Conservation (phyloP, 257 asterid genomes). For the Solanum ahanhuiri region DNA sequence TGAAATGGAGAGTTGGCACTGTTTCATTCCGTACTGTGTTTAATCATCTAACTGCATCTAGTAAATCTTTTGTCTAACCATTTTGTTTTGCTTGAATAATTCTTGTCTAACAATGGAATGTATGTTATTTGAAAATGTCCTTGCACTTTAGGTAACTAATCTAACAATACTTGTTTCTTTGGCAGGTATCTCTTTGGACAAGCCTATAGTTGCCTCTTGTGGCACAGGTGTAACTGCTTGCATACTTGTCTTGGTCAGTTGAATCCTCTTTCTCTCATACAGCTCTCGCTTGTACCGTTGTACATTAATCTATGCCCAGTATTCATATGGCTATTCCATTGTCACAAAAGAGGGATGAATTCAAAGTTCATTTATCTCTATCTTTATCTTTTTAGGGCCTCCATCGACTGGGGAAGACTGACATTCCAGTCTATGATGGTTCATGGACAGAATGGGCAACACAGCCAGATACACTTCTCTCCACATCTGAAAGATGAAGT, state of each 20-base stretch:
- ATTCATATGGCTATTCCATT: not conserved
- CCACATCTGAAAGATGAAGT: constrained; percentile 13
- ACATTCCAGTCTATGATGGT: constrained; percentile 73
- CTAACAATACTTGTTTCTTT: not conserved
- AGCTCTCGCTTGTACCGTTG: not conserved
- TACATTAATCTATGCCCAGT: not conserved
- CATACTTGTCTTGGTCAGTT: constrained; percentile 64
- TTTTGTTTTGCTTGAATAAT: not conserved
- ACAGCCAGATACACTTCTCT: constrained; percentile 40
- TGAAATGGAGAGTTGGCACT: not conserved
- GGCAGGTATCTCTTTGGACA: constrained; percentile 68
- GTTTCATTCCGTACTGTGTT: not conserved
- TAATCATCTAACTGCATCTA: not conserved
- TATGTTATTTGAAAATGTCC: not conserved
- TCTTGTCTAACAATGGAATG: not conserved
- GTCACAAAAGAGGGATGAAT: not conserved
- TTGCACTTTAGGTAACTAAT: not conserved
- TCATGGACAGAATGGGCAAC: constrained; percentile 97
- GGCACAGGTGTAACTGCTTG: constrained; percentile 99
- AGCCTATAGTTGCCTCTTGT: constrained; percentile 63
- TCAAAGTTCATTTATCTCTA: not conserved
- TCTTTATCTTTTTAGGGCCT: constrained; percentile 46
- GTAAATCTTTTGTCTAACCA: not conserved
- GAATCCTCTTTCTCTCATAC: not conserved
- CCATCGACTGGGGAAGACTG: constrained; percentile 71